These are phyloP conservation scores for Rugonectria rugulosa DNA, from an alignment of 2,329 filamentous ascomycete genomes.

Conservation along the genomic window DNA sequence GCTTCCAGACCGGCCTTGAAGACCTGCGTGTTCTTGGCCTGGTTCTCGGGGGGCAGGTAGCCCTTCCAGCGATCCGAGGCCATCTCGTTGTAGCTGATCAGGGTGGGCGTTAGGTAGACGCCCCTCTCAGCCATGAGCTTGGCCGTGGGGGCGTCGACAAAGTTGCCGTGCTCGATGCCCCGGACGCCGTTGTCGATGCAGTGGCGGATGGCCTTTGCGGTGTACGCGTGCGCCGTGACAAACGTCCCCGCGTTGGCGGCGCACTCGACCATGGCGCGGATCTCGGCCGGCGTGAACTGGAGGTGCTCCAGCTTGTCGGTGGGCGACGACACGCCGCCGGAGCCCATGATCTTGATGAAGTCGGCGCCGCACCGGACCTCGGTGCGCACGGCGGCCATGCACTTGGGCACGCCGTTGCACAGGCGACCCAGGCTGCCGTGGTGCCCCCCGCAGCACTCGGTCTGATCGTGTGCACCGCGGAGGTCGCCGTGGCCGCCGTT, in stretches of 20 bases:
- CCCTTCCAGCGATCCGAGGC: constrained; percentile 48
- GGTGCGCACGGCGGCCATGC: constrained; percentile 59
- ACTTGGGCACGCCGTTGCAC: constrained; percentile 62
- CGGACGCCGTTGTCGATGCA: constrained; percentile 49
- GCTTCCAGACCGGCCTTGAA: constrained; percentile 54
- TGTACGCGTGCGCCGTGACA: constrained; percentile 66
- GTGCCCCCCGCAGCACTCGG: constrained; percentile 54
- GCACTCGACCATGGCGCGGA: constrained; percentile 59
- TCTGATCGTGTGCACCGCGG: constrained; percentile 47
- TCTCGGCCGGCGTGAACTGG: constrained; percentile 64
- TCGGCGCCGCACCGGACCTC: constrained; percentile 63
- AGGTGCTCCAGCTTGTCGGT: constrained; percentile 60
- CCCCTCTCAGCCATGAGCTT: constrained; percentile 57
- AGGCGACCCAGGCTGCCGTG: constrained; percentile 48
- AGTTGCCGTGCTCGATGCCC: constrained; percentile 58
- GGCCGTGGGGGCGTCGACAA: constrained; percentile 51
- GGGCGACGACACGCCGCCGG: constrained; percentile 62
- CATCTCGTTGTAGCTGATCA: constrained; percentile 60
- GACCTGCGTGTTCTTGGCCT: constrained; percentile 58
- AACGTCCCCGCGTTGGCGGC: constrained; percentile 58
- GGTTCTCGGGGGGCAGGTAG: constrained; percentile 53
- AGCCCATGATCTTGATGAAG: constrained; percentile 69
- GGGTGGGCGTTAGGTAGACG: constrained; percentile 60
- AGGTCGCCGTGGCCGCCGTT: constrained; percentile 65
- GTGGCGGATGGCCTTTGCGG: constrained; percentile 59